Evolutionary conservation across 2,329 filamentous ascomycete genomes (phyloP).

Genomic region (Didymella exigua): DNA sequence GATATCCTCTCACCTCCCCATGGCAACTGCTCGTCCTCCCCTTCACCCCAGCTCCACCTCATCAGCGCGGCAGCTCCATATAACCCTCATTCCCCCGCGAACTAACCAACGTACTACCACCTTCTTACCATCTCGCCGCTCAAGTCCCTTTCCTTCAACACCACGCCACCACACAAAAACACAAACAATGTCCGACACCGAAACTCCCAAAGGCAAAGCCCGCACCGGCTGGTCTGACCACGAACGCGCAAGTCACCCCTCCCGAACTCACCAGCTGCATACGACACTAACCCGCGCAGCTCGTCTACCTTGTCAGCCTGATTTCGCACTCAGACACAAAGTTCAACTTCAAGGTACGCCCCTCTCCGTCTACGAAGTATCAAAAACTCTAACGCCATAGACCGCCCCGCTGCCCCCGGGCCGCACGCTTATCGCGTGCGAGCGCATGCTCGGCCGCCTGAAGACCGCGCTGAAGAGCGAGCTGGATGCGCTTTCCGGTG

Average conservation of each 20-base stretch:
- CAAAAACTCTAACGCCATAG: conserved; percentile 10
- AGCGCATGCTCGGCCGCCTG: conserved; percentile 30
- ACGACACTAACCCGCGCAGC: conserved; percentile 6
- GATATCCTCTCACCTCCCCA: not conserved
- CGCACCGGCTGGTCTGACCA: conserved; percentile 20
- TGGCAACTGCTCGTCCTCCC: not conserved
- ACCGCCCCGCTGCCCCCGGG: conserved; percentile 23
- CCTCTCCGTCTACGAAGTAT: too few species aligned
- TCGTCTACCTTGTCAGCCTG: conserved; percentile 20
- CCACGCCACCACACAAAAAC: not conserved
- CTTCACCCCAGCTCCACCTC: not conserved
- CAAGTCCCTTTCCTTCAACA: too few species aligned
- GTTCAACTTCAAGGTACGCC: conserved; percentile 16
- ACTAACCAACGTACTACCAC: not conserved
- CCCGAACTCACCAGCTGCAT: not conserved
- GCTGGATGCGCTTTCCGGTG: conserved; percentile 22
- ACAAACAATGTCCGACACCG: conserved; percentile 23
- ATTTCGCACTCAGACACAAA: conserved; percentile 19
- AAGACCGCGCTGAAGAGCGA: conserved; percentile 24
- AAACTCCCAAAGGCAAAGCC: conserved; percentile 10
- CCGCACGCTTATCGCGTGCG: conserved; percentile 27
- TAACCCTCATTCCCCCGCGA: not conserved
- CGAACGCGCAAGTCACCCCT: conserved; percentile 15
- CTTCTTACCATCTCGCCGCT: not conserved
- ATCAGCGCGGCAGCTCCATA: not conserved